A percentile compares a stretch with the other conserved stretches of the same genome.
Conservation (phyloP, 1,284 basidiomycete genomes). For the Ceratobasidium sp. region DNA sequence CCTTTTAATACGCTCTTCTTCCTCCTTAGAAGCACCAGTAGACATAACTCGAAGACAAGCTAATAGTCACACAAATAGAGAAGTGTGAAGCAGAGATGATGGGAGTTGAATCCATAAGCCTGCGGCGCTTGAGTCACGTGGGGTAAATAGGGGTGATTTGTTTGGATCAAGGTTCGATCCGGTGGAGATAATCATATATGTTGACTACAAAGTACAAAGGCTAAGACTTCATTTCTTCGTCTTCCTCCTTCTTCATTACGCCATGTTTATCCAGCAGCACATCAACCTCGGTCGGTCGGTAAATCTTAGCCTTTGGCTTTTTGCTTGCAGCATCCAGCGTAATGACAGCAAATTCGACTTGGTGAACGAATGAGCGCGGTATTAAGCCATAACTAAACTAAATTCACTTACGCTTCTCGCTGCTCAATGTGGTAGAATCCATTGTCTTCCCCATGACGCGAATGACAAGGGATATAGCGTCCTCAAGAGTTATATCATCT, state of each 20-base stretch:
- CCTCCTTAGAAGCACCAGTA: constrained; percentile 19
- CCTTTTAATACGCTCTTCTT: constrained; percentile 37
- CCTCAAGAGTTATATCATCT: constrained; percentile 91
- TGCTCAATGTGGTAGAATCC: constrained; percentile 96
- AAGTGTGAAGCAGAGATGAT: constrained; percentile 21
- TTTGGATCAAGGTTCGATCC: neutral
- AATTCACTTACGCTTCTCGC: constrained; percentile 85
- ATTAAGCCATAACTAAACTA: neutral
- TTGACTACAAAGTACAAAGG: too few species aligned
- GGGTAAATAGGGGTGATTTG: constrained; percentile 26
- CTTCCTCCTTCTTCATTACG: constrained; percentile 88
- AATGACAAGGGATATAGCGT: constrained; percentile 92
- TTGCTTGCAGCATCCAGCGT: constrained; percentile 85
- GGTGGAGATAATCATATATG: constrained; percentile 11
- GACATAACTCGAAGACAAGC: constrained; percentile 30
- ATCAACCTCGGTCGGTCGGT: constrained; percentile 92
- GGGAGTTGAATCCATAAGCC: constrained; percentile 38
- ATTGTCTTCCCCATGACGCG: constrained; percentile 99
- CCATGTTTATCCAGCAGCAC: constrained; percentile 86
- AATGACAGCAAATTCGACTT: constrained; percentile 97
- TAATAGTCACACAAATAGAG: constrained; percentile 27
- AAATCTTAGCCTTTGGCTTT: constrained; percentile 92
- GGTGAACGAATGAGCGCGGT: neutral
- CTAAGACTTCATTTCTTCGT: constrained; percentile 72
- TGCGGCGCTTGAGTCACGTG: constrained; percentile 29